Evolutionary conservation across 495 filamentous ascomycete species (phyloP).

Genomic region (Podospora tetraspora): DNA sequence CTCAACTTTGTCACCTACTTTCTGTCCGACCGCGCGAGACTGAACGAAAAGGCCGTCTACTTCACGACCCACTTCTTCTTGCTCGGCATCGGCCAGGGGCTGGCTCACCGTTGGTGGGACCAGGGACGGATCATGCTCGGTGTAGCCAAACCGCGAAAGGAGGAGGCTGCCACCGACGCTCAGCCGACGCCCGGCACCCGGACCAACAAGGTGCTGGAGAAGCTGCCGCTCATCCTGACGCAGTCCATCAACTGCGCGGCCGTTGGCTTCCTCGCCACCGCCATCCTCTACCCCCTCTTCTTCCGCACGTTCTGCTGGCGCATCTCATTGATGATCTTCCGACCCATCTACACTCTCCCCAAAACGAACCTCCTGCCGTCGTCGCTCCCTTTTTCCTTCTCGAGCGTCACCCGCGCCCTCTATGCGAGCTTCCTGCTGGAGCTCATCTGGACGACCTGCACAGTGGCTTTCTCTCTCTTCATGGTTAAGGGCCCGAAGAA

Average conservation of each 20-base stretch:
- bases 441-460: slow-evolving; percentile 67
- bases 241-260: slow-evolving; percentile 38
- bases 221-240: slow-evolving; percentile 30
- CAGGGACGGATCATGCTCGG: slow-evolving; percentile 63
- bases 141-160: slow-evolving; percentile 24
- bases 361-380: slow-evolving; percentile 57
- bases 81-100: slow-evolving; percentile 63
- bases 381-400: slow-evolving; percentile 52
- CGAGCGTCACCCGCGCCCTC: slow-evolving; percentile 55
- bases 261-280: slow-evolving; percentile 42
- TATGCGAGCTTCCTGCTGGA: slow-evolving; percentile 61
- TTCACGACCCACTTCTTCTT: slow-evolving; percentile 63
- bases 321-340: slow-evolving; percentile 60
- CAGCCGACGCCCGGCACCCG: slow-evolving; percentile 20
- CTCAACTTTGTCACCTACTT: slow-evolving; percentile 65
- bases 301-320: slow-evolving; percentile 61
- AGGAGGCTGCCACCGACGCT: slow-evolving; percentile 22
- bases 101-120: slow-evolving; percentile 66
- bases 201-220: slow-evolving; percentile 24
- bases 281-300: slow-evolving; percentile 59
- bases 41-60: slow-evolving; percentile 87
- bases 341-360: slow-evolving; percentile 68
- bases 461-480: slow-evolving; percentile 70
- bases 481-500: slow-evolving; percentile 77
- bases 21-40: slow-evolving; percentile 61